A percentile compares a stretch with the other conserved stretches of the same genome.
phyloP scores from a whole-genome alignment of 768 basidiomycete genomes.

The Macrolepiota fuliginosa region DNA sequence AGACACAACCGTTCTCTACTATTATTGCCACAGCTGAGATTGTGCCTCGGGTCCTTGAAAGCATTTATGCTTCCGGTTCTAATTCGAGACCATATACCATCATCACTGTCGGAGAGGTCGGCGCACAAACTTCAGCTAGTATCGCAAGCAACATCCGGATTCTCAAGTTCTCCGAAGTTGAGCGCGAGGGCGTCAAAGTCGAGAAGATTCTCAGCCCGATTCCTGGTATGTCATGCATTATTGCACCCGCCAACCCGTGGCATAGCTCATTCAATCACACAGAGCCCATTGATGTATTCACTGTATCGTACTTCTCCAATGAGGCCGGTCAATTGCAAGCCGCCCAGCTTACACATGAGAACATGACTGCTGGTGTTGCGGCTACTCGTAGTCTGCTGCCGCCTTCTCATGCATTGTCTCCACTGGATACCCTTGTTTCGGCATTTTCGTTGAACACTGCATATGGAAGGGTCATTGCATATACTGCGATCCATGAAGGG shows the following conservation, averaged over 20 bases:
- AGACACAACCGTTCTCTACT: constrained; percentile 64
- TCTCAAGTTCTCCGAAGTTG: constrained; percentile 66
- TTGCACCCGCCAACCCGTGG: not conserved
- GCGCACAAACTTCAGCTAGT: constrained; percentile 40
- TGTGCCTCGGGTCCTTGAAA: constrained; percentile 67
- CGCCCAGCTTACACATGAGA: constrained; percentile 75
- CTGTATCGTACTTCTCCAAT: constrained; percentile 61
- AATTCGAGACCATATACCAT: constrained; percentile 49
- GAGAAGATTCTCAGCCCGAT: constrained; percentile 42
- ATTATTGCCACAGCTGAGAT: constrained; percentile 71
- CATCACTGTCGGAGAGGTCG: constrained; percentile 70
- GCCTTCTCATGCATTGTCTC: constrained; percentile 59
- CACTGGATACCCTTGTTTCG: constrained; percentile 77
- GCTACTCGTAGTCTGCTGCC: constrained; percentile 77
- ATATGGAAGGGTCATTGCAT: constrained; percentile 78
- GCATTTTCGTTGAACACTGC: constrained; percentile 70
- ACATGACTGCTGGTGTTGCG: constrained; percentile 87
- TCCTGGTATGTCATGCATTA: constrained; percentile 43
- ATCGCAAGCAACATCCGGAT: constrained; percentile 54
- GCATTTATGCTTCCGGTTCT: constrained; percentile 60
- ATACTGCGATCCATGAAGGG: constrained; percentile 75
- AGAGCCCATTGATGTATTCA: constrained; percentile 66
- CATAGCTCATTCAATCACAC: constrained; percentile 8
- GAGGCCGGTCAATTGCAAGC: constrained; percentile 53
- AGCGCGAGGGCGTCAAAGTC: constrained; percentile 57